Evolutionary conservation across 371 early-diverging fungal species (phyloP).

Genomic region (Capniomyces stellatus): DNA sequence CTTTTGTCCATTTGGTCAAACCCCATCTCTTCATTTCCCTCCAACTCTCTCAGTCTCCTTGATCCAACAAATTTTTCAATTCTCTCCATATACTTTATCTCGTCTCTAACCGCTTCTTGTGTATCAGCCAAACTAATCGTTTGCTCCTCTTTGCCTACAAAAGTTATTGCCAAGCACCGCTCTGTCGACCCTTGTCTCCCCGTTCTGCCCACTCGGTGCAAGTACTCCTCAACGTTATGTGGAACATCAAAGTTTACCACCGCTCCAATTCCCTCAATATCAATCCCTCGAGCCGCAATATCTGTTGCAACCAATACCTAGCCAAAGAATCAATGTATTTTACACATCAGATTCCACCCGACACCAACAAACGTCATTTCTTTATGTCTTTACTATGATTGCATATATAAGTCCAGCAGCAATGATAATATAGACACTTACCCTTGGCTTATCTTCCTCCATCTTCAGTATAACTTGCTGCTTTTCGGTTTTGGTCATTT

Average conservation of each 20-base stretch:
- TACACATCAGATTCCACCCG: no score
- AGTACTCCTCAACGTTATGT: constrained; percentile 70
- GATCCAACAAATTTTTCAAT: constrained; percentile 2
- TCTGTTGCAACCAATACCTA: constrained; percentile 61
- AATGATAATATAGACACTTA: no score
- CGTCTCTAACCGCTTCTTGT: constrained; percentile 1
- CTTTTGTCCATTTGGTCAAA: neutral
- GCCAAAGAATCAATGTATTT: neutral
- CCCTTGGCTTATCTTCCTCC: no score
- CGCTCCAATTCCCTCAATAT: constrained; percentile 70
- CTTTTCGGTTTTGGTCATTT: neutral
- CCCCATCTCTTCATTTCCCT: neutral
- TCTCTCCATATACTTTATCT: constrained; percentile 1
- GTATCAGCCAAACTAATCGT: constrained; percentile 11
- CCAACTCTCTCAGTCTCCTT: no score
- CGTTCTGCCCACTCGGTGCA: constrained; percentile 94
- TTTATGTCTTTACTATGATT: neutral
- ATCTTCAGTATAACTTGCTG: neutral
- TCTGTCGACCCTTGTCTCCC: constrained; percentile 76
- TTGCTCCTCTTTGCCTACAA: constrained; percentile 54
- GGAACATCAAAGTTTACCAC: constrained; percentile 93
- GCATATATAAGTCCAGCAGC: no score
- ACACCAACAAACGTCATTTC: no score
- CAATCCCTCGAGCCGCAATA: constrained; percentile 83
- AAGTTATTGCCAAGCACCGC: constrained; percentile 45